These are phyloP conservation scores for Calocybe cyanea DNA, from an alignment of 768 basidiomycete species.

Conservation along the genomic window DNA sequence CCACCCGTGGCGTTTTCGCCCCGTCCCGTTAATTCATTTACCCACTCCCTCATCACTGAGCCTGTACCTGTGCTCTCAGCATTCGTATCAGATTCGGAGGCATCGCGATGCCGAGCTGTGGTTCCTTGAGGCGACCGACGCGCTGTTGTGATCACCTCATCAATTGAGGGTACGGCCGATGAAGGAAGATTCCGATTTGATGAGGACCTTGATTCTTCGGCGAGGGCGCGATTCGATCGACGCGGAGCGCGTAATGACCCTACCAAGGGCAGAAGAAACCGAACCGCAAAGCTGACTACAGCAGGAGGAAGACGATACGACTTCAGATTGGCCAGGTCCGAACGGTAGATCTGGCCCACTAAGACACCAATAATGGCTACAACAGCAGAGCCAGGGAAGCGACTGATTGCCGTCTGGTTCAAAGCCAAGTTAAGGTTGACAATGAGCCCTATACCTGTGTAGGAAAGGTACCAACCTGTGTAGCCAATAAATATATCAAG, in stretches of 20 bases:
- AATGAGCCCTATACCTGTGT: constrained; percentile 2
- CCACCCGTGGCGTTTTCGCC: constrained; percentile 49
- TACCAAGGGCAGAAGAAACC: constrained; percentile 61
- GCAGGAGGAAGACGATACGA: constrained; percentile 69
- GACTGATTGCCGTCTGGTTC: constrained; percentile 62
- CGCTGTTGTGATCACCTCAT: constrained; percentile 66
- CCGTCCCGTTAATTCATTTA: constrained; percentile 72
- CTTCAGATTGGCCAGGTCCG: constrained; percentile 77
- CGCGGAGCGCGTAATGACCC: constrained; percentile 62
- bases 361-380: constrained; percentile 63
- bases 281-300: constrained; percentile 50
- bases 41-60: constrained; percentile 75
- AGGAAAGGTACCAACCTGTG: constrained; percentile 50
- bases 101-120: constrained; percentile 19
- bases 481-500: constrained; percentile 65
- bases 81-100: constrained; percentile 18
- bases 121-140: constrained; percentile 27
- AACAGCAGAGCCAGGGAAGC: constrained; percentile 61
- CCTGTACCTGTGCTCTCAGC: constrained; percentile 25
- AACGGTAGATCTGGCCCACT: constrained; percentile 76
- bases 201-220: constrained; percentile 41
- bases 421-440: not conserved
- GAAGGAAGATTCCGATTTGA: constrained; percentile 16
- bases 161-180: constrained; percentile 31
- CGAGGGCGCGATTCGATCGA: constrained; percentile 70